Percentiles rank a stretch among this genome's conserved stretches.
Evolutionary conservation across 352 stramenopile species (phyloP).

Genomic region (Globisporangium nagaii): DNA sequence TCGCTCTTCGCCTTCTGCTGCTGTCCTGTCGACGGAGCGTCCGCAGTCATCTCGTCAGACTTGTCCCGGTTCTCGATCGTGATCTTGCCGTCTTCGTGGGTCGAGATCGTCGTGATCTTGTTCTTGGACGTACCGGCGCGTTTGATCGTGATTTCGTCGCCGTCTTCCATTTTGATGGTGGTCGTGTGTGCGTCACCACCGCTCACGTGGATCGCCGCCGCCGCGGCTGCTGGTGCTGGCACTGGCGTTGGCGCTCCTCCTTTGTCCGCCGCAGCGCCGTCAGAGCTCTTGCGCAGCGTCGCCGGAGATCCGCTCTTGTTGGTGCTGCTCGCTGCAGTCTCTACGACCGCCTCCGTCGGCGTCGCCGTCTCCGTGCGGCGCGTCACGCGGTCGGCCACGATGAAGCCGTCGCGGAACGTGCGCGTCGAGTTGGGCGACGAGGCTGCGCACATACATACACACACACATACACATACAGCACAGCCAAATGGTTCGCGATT

Average conservation of each 20-base stretch:
- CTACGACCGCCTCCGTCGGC: neutral
- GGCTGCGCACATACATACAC: constrained; percentile 7
- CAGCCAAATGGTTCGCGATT: no score
- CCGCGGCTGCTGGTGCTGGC: neutral
- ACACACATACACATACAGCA: neutral
- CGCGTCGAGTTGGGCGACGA: constrained; percentile 16
- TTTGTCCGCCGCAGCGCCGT: neutral
- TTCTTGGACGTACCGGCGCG: constrained; percentile 44
- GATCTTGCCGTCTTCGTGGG: constrained; percentile 67
- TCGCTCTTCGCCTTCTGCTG: neutral
- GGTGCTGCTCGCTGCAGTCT: neutral
- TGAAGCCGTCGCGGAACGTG: constrained; percentile 74
- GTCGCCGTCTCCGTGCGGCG: constrained; percentile 31
- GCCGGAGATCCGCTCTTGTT: neutral
- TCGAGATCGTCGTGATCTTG: constrained; percentile 66
- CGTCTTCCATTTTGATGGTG: constrained; percentile 69
- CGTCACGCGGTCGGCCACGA: constrained; percentile 38
- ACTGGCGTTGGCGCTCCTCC: neutral
- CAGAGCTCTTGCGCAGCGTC: neutral
- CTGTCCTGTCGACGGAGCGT: neutral
- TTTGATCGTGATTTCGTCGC: constrained; percentile 80
- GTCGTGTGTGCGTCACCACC: constrained; percentile 40
- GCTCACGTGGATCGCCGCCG: constrained; percentile 15
- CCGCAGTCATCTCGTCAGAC: no score
- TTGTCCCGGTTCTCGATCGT: constrained; percentile 53